These are phyloP conservation scores for Chaetomium sp. DNA, from an alignment of 2,329 filamentous ascomycete genomes.

Conservation along the genomic window DNA sequence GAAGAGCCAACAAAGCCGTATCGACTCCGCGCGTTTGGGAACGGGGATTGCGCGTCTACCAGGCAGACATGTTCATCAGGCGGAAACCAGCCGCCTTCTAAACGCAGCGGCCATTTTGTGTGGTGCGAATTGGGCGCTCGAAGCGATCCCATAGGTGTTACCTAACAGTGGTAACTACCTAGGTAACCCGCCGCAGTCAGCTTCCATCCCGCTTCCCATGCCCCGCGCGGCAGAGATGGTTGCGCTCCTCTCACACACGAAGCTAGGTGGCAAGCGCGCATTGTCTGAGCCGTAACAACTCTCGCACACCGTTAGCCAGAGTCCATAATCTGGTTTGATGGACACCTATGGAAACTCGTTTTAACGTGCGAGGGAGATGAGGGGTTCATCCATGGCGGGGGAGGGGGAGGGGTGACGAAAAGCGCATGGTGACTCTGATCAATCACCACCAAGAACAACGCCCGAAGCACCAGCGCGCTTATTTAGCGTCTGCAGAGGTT, in stretches of 20 bases:
- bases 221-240: background rate
- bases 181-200: constrained; percentile 3
- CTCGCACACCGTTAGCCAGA: background rate
- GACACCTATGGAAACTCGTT: background rate
- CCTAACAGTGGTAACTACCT: background rate
- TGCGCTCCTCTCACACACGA: background rate
- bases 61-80: background rate
- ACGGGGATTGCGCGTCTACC: constrained; percentile 8
- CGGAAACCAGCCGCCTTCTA: background rate
- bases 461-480: constrained; percentile 1
- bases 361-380: background rate
- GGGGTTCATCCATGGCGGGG: background rate
- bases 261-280: background rate
- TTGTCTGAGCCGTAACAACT: background rate
- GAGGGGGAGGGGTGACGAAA: constrained; percentile 2
- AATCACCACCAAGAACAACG: constrained; percentile 10
- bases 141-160: background rate
- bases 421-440: background rate
- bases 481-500: constrained; percentile 14
- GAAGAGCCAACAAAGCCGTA: constrained; percentile 2
- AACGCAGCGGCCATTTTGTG: background rate
- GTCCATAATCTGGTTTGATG: background rate
- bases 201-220: background rate
- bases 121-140: background rate
- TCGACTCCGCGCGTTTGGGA: background rate